A percentile compares a stretch with the other conserved stretches of the same genome.
phyloP scores from a whole-genome alignment of 345 rosid species.

The Clarkia xantiana region DNA sequence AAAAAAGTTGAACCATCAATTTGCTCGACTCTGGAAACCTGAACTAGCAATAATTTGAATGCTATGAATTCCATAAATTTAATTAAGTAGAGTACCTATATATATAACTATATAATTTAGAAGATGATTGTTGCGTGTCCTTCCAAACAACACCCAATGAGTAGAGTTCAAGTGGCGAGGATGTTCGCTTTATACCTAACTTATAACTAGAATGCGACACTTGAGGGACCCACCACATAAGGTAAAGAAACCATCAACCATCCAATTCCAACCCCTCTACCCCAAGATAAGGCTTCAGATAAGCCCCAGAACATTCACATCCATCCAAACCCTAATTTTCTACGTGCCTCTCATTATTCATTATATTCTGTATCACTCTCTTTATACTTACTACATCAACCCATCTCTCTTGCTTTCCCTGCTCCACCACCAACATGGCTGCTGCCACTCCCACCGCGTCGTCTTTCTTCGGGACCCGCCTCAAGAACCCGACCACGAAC shows the following conservation, averaged over 20 bases:
- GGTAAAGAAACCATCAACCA: slow-evolving; percentile 18
- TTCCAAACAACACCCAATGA: not conserved
- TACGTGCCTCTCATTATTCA: not conserved
- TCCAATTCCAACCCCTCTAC: slow-evolving; percentile 22
- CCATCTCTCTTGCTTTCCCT: not conserved
- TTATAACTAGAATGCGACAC: slow-evolving; percentile 3
- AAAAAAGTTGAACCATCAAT: too few species aligned
- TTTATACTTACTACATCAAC: not conserved
- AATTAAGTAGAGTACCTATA: too few species aligned
- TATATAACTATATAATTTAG: too few species aligned
- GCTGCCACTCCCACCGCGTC: slow-evolving; percentile 39
- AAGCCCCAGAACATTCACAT: slow-evolving; percentile 19
- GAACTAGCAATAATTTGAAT: too few species aligned
- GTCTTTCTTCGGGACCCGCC: slow-evolving; percentile 35
- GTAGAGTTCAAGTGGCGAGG: not conserved
- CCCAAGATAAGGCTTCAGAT: slow-evolving; percentile 32
- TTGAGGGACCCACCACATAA: slow-evolving; percentile 10
- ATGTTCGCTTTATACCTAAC: not conserved
- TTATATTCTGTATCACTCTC: not conserved
- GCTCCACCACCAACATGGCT: slow-evolving; percentile 11
- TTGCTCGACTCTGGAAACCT: too few species aligned
- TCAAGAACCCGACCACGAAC: slow-evolving; percentile 14
- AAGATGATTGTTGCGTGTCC: too few species aligned
- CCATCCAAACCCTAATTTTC: slow-evolving; percentile 3
- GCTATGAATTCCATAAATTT: too few species aligned